Evolutionary conservation across 2,329 filamentous ascomycete species (phyloP).

Genomic region (Plectosphaerella sp.): DNA sequence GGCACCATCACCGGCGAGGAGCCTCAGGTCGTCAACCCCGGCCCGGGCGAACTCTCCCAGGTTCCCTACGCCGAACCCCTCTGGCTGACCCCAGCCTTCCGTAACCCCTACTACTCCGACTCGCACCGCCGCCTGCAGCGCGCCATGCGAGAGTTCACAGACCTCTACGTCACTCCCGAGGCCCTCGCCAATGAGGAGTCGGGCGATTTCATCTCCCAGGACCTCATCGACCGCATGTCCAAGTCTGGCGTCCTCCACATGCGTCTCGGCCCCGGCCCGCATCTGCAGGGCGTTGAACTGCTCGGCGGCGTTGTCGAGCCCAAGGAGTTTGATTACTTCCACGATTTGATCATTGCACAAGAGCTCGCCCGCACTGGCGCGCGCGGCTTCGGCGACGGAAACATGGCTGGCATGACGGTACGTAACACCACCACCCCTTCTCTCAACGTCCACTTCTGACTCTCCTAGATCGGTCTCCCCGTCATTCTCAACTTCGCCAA

Average conservation of each 20-base stretch:
- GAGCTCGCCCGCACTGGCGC: conserved; percentile 67
- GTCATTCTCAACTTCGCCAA: conserved; percentile 5
- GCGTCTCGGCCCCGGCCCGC: conserved; percentile 78
- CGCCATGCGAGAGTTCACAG: conserved; percentile 69
- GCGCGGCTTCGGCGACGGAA: conserved; percentile 80
- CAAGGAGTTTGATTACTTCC: conserved; percentile 83
- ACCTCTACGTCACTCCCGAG: conserved; percentile 67
- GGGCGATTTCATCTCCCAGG: conserved; percentile 66
- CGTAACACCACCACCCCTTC: conserved; percentile 15
- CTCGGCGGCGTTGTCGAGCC: conserved; percentile 67
- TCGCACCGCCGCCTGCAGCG: conserved; percentile 65
- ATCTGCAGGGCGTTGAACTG: conserved; percentile 67
- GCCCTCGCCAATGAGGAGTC: conserved; percentile 71
- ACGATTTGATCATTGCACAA: conserved; percentile 73
- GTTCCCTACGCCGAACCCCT: conserved; percentile 84
- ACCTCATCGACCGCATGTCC: conserved; percentile 76
- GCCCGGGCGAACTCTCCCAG: conserved; percentile 66
- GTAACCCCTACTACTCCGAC: conserved; percentile 76
- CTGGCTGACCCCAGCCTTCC: conserved; percentile 75
- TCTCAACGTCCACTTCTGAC: too few species aligned
- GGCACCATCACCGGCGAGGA: conserved; percentile 73
- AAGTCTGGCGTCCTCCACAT: conserved; percentile 70
- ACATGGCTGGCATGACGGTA: conserved; percentile 74
- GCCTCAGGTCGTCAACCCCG: conserved; percentile 65
- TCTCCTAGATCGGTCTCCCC: not conserved